These are phyloP conservation scores for Nepenthes mirabilis DNA, from an alignment of 148 eudicot species.

Conservation along the genomic window DNA sequence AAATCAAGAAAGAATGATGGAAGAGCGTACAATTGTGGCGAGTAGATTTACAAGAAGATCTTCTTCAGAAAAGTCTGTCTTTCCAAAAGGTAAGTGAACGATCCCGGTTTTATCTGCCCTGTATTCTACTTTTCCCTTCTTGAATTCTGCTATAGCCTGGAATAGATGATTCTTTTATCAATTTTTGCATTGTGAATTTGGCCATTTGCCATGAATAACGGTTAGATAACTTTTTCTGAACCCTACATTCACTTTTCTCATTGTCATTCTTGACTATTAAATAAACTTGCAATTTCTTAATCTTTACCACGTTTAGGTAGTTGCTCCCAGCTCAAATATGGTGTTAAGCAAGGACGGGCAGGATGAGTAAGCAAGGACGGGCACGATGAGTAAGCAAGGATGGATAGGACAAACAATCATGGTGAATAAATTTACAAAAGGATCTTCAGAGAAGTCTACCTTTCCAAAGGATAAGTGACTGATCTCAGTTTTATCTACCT, in stretches of 20 bases:
- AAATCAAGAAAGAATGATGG: background rate
- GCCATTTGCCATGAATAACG: no score
- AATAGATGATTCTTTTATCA: no score
- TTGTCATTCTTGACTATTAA: no score
- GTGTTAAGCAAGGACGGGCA: no score
- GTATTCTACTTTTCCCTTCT: constrained; percentile 93
- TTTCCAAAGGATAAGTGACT: constrained; percentile 96
- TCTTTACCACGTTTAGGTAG: no score
- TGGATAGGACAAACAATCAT: constrained; percentile 1
- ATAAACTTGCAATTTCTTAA: no score
- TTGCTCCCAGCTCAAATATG: no score
- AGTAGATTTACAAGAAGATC: constrained; percentile 71
- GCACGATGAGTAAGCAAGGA: no score
- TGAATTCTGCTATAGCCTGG: constrained; percentile 90
- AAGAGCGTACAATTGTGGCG: constrained; percentile 60
- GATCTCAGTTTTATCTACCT: constrained; percentile 94
- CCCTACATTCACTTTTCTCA: no score
- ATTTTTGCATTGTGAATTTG: no score
- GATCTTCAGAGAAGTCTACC: constrained; percentile 76
- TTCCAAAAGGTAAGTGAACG: constrained; percentile 93
- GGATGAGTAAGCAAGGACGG: no score
- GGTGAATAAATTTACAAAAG: constrained; percentile 64
- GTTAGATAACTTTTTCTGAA: no score
- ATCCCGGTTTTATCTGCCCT: constrained; percentile 97
- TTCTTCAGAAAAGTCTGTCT: constrained; percentile 74